phyloP scores from a whole-genome alignment of 192 early-diverging fungal species.

The Backusella luteola region DNA sequence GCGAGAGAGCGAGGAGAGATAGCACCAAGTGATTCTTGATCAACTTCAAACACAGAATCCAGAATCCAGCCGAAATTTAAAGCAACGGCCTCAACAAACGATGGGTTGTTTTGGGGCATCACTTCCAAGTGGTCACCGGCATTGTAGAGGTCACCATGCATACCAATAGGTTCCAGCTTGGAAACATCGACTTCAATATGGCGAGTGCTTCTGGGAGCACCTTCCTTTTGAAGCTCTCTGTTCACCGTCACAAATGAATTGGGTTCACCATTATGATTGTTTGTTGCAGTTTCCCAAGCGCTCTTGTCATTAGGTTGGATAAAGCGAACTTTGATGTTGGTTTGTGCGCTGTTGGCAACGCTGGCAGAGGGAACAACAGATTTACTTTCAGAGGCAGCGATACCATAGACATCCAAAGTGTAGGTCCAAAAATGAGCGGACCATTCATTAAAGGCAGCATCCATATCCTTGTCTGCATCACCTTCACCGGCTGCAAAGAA shows the following conservation, averaged over 20 bases:
- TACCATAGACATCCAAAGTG: slow-evolving; percentile 15
- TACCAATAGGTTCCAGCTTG: slow-evolving; percentile 9
- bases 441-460: slow-evolving; percentile 28
- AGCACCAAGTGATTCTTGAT: slow-evolving; percentile 18
- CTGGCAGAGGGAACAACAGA: slow-evolving; percentile 22
- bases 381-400: neutral
- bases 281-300: slow-evolving; percentile 14
- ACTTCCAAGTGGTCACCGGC: slow-evolving; percentile 58
- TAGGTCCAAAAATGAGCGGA: slow-evolving; percentile 34
- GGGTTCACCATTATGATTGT: slow-evolving; percentile 14
- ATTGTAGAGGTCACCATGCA: slow-evolving; percentile 29
- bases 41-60: slow-evolving; percentile 48
- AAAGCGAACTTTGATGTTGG: slow-evolving; percentile 12
- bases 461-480: slow-evolving; percentile 47
- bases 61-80: slow-evolving; percentile 43
- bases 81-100: slow-evolving; percentile 43
- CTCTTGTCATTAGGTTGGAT: slow-evolving; percentile 12
- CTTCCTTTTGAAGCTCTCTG: slow-evolving; percentile 40
- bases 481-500: slow-evolving; percentile 42
- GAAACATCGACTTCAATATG: slow-evolving; percentile 38
- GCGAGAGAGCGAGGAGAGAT: slow-evolving; percentile 46
- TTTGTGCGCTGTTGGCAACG: neutral
- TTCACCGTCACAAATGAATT: slow-evolving; percentile 32
- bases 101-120: slow-evolving; percentile 39
- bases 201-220: slow-evolving; percentile 37